These are phyloP conservation scores for Tetrapisispora arboricola DNA, from an alignment of 805 yeast genomes.

Conservation along the genomic window DNA sequence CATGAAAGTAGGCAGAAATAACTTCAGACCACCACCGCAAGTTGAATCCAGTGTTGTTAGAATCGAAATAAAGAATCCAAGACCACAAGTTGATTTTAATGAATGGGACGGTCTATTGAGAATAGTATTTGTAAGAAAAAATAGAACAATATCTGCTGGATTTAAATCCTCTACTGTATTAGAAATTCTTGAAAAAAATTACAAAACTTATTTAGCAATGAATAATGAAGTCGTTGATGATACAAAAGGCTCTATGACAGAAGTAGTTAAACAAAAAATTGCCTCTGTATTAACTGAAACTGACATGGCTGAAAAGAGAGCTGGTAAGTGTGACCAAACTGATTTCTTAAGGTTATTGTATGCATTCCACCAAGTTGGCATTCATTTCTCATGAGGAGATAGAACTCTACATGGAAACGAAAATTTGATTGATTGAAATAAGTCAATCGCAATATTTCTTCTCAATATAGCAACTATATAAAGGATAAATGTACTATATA, in stretches of 20 bases:
- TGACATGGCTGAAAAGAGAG: conserved; percentile 73
- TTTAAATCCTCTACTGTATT: conserved; percentile 75
- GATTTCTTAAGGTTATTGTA: conserved; percentile 79
- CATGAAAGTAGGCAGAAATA: conserved; percentile 96
- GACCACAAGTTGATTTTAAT: conserved; percentile 86
- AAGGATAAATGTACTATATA: too few relatives aligned
- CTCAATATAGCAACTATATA: too few relatives aligned
- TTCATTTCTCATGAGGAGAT: conserved; percentile 66
- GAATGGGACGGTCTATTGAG: conserved; percentile 97
- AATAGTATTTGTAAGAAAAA: conserved; percentile 85
- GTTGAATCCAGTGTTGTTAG: conserved; percentile 95
- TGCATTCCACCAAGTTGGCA: conserved; percentile 94
- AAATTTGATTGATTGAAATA: not conserved
- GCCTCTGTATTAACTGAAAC: conserved; percentile 68
- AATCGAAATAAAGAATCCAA: conserved; percentile 81
- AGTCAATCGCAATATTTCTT: too few relatives aligned
- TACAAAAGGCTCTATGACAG: conserved; percentile 32
- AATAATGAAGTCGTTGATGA: conserved; percentile 36
- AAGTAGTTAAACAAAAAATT: conserved; percentile 55
- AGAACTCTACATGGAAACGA: not conserved
- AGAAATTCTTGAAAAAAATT: conserved; percentile 78
- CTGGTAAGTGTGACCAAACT: conserved; percentile 90
- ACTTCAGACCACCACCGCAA: conserved; percentile 96
- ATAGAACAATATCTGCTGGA: conserved; percentile 86
- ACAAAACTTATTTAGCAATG: conserved; percentile 60